A percentile compares a stretch with the other conserved stretches of the same genome.
Evolutionary conservation across 1,139 yeast species (phyloP).

Genomic region (Sugiyamaella neomexicana): DNA sequence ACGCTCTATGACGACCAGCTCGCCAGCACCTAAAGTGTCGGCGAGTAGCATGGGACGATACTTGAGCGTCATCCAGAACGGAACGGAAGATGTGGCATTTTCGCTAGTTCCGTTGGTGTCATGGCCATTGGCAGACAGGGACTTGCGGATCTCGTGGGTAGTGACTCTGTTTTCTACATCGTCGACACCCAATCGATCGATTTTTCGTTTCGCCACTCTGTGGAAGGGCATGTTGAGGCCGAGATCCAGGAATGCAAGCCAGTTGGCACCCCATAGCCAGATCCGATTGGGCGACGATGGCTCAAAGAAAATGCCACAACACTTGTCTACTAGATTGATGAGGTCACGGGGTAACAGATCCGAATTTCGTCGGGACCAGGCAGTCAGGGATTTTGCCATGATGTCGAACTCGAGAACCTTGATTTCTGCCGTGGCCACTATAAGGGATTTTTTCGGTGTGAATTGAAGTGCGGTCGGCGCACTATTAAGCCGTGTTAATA

Average conservation of each 20-base stretch:
- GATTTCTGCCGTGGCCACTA: conserved; percentile 73
- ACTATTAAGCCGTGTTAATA: conserved; percentile 49
- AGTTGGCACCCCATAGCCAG: conserved; percentile 88
- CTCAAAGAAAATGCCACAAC: conserved; percentile 66
- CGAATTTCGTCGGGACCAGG: conserved; percentile 80
- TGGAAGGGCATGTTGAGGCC: conserved; percentile 55
- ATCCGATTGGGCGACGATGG: conserved; percentile 46
- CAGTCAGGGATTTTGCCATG: conserved; percentile 47
- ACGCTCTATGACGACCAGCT: conserved; percentile 74
- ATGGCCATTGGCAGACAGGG: conserved; percentile 25
- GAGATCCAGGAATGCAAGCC: conserved; percentile 77
- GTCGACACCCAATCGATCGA: conserved; percentile 61
- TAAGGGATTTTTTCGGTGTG: conserved; percentile 52
- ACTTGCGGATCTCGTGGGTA: conserved; percentile 21
- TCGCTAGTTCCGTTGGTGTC: conserved; percentile 12
- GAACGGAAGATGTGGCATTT: conserved; percentile 27
- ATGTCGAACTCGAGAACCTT: conserved; percentile 66
- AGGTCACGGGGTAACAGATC: conserved; percentile 73
- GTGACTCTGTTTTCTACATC: conserved; percentile 38
- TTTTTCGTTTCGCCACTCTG: conserved; percentile 44
- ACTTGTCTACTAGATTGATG: conserved; percentile 60
- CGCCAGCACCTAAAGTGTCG: conserved; percentile 55
- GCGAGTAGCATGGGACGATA: conserved; percentile 74
- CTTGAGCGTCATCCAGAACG: conserved; percentile 76
- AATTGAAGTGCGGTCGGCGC: conserved; percentile 65